These are phyloP conservation scores for Dendrocalamus latiflorus DNA, from an alignment of 202 grass and related monocot genomes.

Conservation along the genomic window DNA sequence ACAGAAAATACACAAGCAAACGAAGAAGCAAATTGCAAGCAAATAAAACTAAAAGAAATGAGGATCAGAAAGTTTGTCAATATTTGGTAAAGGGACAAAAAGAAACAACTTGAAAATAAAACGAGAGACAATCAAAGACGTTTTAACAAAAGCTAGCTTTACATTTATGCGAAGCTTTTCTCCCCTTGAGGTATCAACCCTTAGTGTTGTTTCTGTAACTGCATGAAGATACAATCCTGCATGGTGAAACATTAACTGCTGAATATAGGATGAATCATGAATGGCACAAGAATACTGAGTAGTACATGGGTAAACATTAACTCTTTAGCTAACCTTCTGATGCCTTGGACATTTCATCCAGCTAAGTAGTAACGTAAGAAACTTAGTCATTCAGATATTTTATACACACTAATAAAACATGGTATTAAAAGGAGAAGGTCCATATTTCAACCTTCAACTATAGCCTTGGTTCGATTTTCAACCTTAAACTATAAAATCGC, in stretches of 20 bases:
- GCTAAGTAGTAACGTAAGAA: not conserved
- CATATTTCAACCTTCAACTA: too few species aligned
- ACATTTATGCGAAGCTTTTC: slow-evolving; percentile 95
- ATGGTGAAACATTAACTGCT: not conserved
- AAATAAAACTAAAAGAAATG: not conserved
- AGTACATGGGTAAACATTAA: not conserved
- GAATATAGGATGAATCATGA: slow-evolving; percentile 14
- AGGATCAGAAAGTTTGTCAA: not conserved
- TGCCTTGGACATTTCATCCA: not conserved
- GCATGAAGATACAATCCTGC: slow-evolving; percentile 94
- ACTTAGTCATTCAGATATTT: not conserved
- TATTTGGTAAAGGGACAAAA: not conserved
- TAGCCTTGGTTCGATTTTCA: too few species aligned
- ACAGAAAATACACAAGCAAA: too few species aligned
- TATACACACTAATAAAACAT: not conserved
- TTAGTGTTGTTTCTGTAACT: slow-evolving; percentile 77
- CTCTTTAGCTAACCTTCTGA: not conserved
- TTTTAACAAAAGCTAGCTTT: slow-evolving; percentile 8
- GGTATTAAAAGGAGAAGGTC: too few species aligned
- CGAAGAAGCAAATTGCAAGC: not conserved
- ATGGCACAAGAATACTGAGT: not conserved
- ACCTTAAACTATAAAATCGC: too few species aligned
- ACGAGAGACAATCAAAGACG: not conserved
- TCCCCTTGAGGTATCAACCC: slow-evolving; percentile 91
- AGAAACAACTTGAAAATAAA: not conserved